Conservation (phyloP, 257 asterid species). For the Solanum gracilifrons region DNA sequence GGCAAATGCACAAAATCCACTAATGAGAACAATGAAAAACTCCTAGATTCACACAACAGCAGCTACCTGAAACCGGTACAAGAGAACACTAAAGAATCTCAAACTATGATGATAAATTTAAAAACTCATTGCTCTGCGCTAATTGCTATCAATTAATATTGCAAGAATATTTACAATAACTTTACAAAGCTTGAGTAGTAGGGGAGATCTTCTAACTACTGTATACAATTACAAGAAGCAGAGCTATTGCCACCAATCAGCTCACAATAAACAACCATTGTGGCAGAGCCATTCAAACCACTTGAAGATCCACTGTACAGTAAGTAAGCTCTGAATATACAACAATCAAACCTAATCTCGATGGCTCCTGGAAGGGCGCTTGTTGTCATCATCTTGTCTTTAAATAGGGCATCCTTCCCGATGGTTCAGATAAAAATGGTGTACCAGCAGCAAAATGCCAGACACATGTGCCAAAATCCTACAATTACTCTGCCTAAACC, state of each 20-base stretch:
- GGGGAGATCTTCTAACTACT: not conserved
- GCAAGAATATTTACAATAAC: constrained; percentile 5
- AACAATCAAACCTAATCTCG: not conserved
- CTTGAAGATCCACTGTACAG: not conserved
- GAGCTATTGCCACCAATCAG: constrained; percentile 1
- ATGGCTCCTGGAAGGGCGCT: not conserved
- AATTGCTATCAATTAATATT: constrained; percentile 4
- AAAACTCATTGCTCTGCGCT: not conserved
- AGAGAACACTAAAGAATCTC: not conserved
- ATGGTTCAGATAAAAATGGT: not conserved
- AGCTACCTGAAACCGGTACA: not conserved
- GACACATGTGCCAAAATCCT: not conserved
- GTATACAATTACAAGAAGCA: constrained; percentile 6
- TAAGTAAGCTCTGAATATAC: constrained; percentile 8
- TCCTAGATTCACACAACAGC: not conserved
- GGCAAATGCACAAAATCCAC: not conserved
- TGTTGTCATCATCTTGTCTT: not conserved
- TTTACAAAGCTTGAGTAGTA: constrained; percentile 4
- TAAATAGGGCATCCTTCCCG: not conserved
- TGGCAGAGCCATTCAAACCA: not conserved
- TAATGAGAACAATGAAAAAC: not conserved
- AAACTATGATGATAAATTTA: not conserved
- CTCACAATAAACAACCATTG: not conserved
- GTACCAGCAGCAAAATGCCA: not conserved
- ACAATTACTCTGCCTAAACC: not conserved